phyloP scores from a whole-genome alignment of 2,329 filamentous ascomycete species.

The Zymoseptoria passerinii region DNA sequence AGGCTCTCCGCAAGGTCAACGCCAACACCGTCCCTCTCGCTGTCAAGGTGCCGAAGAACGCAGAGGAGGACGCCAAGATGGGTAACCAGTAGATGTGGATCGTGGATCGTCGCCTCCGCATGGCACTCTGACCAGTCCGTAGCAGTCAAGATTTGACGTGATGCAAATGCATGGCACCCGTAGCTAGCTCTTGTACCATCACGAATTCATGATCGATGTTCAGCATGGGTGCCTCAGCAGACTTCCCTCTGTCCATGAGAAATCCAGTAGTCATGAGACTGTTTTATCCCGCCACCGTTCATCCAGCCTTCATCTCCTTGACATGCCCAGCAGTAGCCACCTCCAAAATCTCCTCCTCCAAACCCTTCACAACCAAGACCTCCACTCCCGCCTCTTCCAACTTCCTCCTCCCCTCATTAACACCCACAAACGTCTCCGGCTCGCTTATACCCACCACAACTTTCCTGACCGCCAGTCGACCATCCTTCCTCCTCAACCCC shows the following conservation, averaged over 20 bases:
- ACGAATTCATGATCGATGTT: neutral
- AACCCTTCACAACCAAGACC: conserved; percentile 62
- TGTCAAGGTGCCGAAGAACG: conserved; percentile 46
- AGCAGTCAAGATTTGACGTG: neutral
- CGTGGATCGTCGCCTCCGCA: neutral
- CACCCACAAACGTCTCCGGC: conserved; percentile 79
- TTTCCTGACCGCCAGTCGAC: conserved; percentile 55
- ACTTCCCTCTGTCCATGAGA: neutral
- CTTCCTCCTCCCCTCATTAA: conserved; percentile 65
- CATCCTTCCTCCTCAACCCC: conserved; percentile 33
- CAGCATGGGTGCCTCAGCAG: neutral
- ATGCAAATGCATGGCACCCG: neutral
- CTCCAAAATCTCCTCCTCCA: conserved; percentile 71
- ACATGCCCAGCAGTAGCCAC: conserved; percentile 77
- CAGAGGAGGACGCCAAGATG: conserved; percentile 43
- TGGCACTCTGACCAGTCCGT: neutral
- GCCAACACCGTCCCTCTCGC: conserved; percentile 44
- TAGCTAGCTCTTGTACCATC: neutral
- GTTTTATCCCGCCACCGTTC: neutral
- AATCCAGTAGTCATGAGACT: no score
- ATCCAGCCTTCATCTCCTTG: conserved; percentile 2
- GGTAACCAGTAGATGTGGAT: conserved; percentile 32
- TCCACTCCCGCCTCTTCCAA: conserved; percentile 65
- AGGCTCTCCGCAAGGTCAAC: conserved; percentile 48
- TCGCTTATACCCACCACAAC: conserved; percentile 86